phyloP scores from a whole-genome alignment of 495 filamentous ascomycete genomes.

The Copromyces sp. region DNA sequence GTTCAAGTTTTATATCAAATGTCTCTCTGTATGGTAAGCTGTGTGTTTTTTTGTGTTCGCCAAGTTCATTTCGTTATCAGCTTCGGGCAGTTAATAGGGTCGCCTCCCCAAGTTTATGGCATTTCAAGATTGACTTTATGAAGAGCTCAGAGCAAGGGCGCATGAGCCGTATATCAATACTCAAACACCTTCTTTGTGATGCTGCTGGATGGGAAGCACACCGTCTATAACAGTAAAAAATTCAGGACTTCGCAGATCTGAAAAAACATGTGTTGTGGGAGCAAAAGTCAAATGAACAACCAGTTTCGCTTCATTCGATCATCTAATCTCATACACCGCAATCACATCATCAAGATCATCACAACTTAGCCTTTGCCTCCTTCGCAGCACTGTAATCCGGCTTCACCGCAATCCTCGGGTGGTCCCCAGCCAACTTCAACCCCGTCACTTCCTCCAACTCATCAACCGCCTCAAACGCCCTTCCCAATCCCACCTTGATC shows the following conservation, averaged over 20 bases:
- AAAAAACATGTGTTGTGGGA: not conserved
- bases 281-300: not conserved
- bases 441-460: conserved; percentile 42
- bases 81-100: too few relatives aligned
- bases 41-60: too few relatives aligned
- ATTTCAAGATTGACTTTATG: too few relatives aligned
- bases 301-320: not conserved
- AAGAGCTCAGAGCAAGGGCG: too few relatives aligned
- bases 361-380: conserved; percentile 29
- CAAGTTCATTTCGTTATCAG: too few relatives aligned
- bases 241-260: not conserved
- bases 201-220: not conserved
- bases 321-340: not conserved
- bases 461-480: conserved; percentile 59
- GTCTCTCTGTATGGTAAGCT: too few relatives aligned
- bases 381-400: conserved; percentile 17
- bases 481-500: conserved; percentile 73
- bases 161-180: too few relatives aligned
- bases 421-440: conserved; percentile 33
- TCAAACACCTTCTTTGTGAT: too few relatives aligned
- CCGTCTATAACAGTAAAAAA: not conserved
- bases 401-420: conserved; percentile 33
- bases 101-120: too few relatives aligned
- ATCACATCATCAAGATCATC: not conserved
- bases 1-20: not conserved